Evolutionary conservation across 768 basidiomycete genomes (phyloP).

Genomic region (Phylloporus sp.): DNA sequence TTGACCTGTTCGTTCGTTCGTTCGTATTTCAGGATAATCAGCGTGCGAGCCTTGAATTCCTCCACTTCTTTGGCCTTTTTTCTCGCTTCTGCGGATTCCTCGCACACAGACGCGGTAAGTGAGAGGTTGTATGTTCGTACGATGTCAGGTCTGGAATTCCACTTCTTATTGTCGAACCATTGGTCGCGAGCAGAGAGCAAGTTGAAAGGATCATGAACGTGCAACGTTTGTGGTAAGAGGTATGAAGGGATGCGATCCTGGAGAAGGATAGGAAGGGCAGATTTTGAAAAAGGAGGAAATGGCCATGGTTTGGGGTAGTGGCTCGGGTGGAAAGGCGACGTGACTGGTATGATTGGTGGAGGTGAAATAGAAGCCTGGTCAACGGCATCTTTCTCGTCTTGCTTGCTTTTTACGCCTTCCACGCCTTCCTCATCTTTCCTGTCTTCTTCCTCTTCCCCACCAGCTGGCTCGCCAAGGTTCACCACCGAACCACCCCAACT

Average conservation of each 20-base stretch:
- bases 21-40: slow-evolving; percentile 19
- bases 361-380: background rate
- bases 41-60: slow-evolving; percentile 13
- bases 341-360: slow-evolving; percentile 7
- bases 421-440: too few species aligned
- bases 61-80: slow-evolving; percentile 7
- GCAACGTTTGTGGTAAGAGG: slow-evolving; percentile 37
- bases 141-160: slow-evolving; percentile 31
- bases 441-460: background rate
- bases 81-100: slow-evolving; percentile 2
- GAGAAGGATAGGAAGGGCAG: slow-evolving; percentile 20
- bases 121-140: slow-evolving; percentile 30
- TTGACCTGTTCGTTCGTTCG: slow-evolving; percentile 17
- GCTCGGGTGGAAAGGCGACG: slow-evolving; percentile 30
- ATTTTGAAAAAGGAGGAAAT: slow-evolving; percentile 32
- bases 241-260: slow-evolving; percentile 33
- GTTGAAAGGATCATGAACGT: slow-evolving; percentile 43
- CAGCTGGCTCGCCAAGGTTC: background rate
- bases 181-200: slow-evolving; percentile 22
- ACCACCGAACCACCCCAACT: background rate
- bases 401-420: background rate
- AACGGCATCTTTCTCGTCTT: background rate
- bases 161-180: slow-evolving; percentile 8
- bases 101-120: background rate
- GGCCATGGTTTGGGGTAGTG: slow-evolving; percentile 43